Evolutionary conservation across 1,284 basidiomycete genomes (phyloP).

Genomic region (Marasmius oreades): DNA sequence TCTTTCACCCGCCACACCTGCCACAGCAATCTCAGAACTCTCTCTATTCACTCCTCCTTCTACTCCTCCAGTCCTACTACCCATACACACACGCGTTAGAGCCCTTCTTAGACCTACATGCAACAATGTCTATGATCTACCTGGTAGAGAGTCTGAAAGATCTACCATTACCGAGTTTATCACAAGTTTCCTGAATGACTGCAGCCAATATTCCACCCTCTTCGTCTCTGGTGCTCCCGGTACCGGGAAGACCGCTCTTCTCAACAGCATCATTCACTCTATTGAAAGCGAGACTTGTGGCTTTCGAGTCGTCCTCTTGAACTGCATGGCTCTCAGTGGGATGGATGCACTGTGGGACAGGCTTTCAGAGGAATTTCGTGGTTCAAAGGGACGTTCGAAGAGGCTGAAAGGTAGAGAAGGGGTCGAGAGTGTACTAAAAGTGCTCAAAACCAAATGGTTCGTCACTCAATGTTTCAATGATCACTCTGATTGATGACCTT

Average conservation of each 20-base stretch:
- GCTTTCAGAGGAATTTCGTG: conserved; percentile 53
- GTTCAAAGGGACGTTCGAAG: conserved; percentile 1
- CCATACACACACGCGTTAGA: conserved; percentile 62
- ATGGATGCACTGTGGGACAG: conserved; percentile 70
- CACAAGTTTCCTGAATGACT: conserved; percentile 39
- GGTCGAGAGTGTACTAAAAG: conserved; percentile 39
- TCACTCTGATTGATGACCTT: conserved; percentile 12
- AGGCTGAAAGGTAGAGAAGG: conserved; percentile 40
- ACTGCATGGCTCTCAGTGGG: conserved; percentile 72
- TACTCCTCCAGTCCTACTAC: conserved; percentile 50
- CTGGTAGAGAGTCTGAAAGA: conserved; percentile 65
- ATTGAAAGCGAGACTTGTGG: conserved; percentile 30
- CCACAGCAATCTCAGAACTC: conserved; percentile 37
- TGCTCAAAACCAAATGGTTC: conserved; percentile 55
- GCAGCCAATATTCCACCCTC: conserved; percentile 35
- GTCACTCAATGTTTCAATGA: conserved; percentile 18
- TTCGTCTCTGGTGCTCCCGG: conserved; percentile 81
- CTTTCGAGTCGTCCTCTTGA: conserved; percentile 54
- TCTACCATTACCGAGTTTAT: conserved; percentile 56
- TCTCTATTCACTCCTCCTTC: conserved; percentile 54
- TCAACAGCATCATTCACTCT: conserved; percentile 57
- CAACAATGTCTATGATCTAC: conserved; percentile 46
- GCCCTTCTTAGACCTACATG: conserved; percentile 68
- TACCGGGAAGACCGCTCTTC: conserved; percentile 78
- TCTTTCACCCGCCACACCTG: conserved; percentile 36